phyloP scores from a whole-genome alignment of 495 filamentous ascomycete species.

The Glarea lozoyensis region DNA sequence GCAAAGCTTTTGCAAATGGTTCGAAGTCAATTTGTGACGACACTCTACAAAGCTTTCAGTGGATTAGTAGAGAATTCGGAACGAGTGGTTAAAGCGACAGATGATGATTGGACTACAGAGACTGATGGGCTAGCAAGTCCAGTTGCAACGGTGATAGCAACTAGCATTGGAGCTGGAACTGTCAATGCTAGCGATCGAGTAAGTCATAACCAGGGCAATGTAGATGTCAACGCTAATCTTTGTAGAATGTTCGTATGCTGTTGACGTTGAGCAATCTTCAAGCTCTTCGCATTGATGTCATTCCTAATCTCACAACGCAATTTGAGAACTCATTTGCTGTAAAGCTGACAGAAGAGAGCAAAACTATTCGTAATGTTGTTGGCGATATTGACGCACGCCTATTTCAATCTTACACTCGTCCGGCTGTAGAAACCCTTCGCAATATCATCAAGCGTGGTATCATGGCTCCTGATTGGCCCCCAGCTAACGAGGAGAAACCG shows the following conservation, averaged over 20 bases:
- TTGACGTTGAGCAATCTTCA: constrained; percentile 87
- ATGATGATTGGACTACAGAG: constrained; percentile 43
- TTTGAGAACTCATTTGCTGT: constrained; percentile 88
- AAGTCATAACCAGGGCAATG: constrained; percentile 26
- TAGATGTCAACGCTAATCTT: constrained; percentile 10
- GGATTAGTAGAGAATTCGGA: constrained; percentile 96
- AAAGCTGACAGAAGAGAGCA: constrained; percentile 82
- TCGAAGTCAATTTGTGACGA: constrained; percentile 76
- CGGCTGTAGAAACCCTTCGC: constrained; percentile 52
- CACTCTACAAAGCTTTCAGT: constrained; percentile 82
- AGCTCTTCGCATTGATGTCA: constrained; percentile 61
- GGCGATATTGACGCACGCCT: constrained; percentile 79
- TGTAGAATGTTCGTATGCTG: constrained; percentile 80
- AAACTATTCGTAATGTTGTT: constrained; percentile 82
- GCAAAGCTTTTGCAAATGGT: constrained; percentile 80
- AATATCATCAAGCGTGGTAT: constrained; percentile 64
- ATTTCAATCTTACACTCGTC: constrained; percentile 82
- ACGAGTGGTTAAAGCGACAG: constrained; percentile 40
- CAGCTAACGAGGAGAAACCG: constrained; percentile 48
- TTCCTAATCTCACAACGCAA: constrained; percentile 72
- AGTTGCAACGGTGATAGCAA: constrained; percentile 20
- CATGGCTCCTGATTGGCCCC: constrained; percentile 59
- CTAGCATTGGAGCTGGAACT: constrained; percentile 31
- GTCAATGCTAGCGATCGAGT: constrained; percentile 64
- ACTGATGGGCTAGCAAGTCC: constrained; percentile 25